Evolutionary conservation across 352 stramenopile species (phyloP), one percentile per base, ranked within the genome.

Genomic region (Pythium rishiriense): DNA sequence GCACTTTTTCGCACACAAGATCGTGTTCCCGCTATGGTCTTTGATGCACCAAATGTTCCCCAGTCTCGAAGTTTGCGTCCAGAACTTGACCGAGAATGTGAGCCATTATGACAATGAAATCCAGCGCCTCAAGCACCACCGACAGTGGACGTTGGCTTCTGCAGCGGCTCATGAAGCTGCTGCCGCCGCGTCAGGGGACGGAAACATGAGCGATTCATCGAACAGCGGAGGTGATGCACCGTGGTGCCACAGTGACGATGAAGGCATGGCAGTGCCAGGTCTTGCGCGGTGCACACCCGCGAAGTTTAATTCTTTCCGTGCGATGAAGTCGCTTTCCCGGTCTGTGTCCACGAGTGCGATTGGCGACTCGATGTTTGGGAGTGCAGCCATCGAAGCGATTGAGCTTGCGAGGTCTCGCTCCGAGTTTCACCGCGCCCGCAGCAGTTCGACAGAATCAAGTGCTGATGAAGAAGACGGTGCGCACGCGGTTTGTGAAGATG

Each of bases 1-100:
- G 58, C 83, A 91, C 47, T 94, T 94, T 53, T 94, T 94, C 35
- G 83, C 85, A 8, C 83, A 91, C 64, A 91, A 92, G 61, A 90
- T 94, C 45, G 86, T 94, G 19, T 73, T 74, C 11, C 86, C 86
- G 1, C 72, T 94, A 11, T 94, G 86, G 86, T 73, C 80, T 14
- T 61, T 90, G 45, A 88, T 94, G 74, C 73, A 83, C 39, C 66
- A 81, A 12, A 90, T 93, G 76, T 90, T 95, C 48, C 86, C 86
- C 0, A 73, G 90, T 43, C 68, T 92, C 17, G 72, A 86, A 12
- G 62, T 79, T 25, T 92, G 84, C 52, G 70, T 91, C 49, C 64
- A 68, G 35, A 93, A 95, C 53, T 57, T 94, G 52, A 66, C 61
- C 7, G 76, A 80, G 8, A 94, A 94, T 63, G 82, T 94, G n/a